Conservation (phyloP, 2,329 filamentous ascomycete genomes). For the Orbilia ellipsospora region DNA sequence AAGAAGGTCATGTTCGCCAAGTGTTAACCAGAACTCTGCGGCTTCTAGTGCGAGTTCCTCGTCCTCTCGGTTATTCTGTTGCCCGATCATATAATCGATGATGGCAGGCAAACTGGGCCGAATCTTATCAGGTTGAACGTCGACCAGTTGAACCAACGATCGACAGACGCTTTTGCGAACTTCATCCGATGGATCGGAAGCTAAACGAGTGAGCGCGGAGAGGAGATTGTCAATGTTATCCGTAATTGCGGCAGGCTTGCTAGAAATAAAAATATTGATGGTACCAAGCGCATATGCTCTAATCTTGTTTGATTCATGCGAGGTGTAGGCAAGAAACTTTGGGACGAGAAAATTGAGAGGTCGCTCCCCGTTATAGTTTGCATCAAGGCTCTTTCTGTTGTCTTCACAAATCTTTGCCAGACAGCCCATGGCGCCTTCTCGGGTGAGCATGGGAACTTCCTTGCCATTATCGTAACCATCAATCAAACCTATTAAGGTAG, state of each 20-base stretch:
- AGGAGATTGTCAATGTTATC: conserved; percentile 83
- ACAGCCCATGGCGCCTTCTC: conserved; percentile 93
- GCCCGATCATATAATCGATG: conserved; percentile 90
- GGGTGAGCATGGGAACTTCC: conserved; percentile 77
- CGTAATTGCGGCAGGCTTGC: conserved; percentile 83
- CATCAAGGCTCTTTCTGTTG: conserved; percentile 85
- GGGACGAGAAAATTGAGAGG: conserved; percentile 90
- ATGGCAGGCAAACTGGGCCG: conserved; percentile 86
- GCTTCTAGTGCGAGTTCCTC: conserved; percentile 92
- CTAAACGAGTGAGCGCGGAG: conserved; percentile 82
- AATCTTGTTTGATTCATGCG: conserved; percentile 79
- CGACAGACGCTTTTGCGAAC: conserved; percentile 93
- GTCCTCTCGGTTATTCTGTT: conserved; percentile 84
- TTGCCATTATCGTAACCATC: conserved; percentile 52
- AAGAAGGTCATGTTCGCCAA: conserved; percentile 85
- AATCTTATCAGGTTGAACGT: conserved; percentile 89
- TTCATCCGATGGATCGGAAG: conserved; percentile 79
- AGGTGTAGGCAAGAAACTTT: conserved; percentile 87
- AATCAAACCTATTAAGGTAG: conserved; percentile 82
- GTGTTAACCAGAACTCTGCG: conserved; percentile 95
- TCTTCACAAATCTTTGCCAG: conserved; percentile 97
- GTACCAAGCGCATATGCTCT: conserved; percentile 81
- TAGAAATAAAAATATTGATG: conserved; percentile 91
- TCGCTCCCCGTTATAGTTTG: conserved; percentile 86
- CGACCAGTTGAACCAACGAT: conserved; percentile 90